phyloP scores from a whole-genome alignment of 2,329 filamentous ascomycete genomes.

The Alternaria infectoria region DNA sequence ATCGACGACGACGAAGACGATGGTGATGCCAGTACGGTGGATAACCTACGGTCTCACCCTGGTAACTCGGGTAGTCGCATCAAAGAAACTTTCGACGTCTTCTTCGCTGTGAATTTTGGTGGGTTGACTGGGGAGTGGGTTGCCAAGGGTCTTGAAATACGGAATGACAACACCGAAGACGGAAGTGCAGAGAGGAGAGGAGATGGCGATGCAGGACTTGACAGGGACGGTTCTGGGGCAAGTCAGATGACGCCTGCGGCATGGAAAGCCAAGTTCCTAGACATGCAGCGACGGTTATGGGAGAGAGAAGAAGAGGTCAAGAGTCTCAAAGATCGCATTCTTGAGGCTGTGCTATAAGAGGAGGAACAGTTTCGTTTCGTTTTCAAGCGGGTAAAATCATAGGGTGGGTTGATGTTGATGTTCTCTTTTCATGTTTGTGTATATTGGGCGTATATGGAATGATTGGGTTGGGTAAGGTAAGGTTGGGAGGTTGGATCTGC shows the following conservation, averaged over 20 bases:
- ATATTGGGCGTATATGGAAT: background rate
- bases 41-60: conserved; percentile 1
- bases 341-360: conserved; percentile 47
- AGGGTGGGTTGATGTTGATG: background rate
- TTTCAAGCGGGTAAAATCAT: background rate
- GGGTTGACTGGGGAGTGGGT: conserved; percentile 52
- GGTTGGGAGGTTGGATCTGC: conserved; percentile 21
- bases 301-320: conserved; percentile 44
- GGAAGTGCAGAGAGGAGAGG: background rate
- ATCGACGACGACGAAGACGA: conserved; percentile 52
- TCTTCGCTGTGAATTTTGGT: conserved; percentile 52
- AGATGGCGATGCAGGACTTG: conserved; percentile 5
- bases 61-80: conserved; percentile 22
- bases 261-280: conserved; percentile 46
- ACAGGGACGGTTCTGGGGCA: conserved; percentile 8
- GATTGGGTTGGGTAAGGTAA: background rate
- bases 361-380: background rate
- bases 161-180: background rate
- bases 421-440: conserved; percentile 6
- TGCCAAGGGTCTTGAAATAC: conserved; percentile 46
- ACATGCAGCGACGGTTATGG: conserved; percentile 43
- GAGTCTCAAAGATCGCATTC: conserved; percentile 45
- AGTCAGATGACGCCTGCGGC: conserved; percentile 24
- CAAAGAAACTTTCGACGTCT: conserved; percentile 53
- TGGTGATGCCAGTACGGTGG: conserved; percentile 31